phyloP scores from a whole-genome alignment of 768 basidiomycete genomes.

The Amanita pallidorosea region DNA sequence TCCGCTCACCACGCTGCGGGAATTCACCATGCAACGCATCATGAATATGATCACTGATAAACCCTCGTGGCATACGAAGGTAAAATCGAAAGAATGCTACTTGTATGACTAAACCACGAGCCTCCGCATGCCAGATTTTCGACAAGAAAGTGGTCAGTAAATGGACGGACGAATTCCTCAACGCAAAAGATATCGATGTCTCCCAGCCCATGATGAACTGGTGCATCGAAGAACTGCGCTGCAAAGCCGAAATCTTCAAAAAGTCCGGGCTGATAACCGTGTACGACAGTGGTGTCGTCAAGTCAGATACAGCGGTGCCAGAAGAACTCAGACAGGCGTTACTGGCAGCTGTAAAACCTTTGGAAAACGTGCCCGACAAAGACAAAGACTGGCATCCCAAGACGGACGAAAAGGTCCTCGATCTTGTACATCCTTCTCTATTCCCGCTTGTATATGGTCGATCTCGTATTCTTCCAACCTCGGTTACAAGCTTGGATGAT shows the following conservation, averaged over 20 bases:
- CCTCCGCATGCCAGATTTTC: neutral
- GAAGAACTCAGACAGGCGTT: neutral
- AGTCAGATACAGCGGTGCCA: constrained; percentile 20
- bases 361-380: neutral
- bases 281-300: constrained; percentile 12
- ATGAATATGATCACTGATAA: constrained; percentile 27
- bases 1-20: constrained; percentile 16
- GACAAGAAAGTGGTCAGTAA: neutral
- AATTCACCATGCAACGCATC: constrained; percentile 22
- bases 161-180: neutral
- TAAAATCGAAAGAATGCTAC: constrained; percentile 4
- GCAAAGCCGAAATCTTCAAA: constrained; percentile 9
- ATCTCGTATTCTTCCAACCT: neutral
- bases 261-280: constrained; percentile 4
- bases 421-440: constrained; percentile 4
- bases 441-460: constrained; percentile 1
- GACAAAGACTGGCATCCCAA: constrained; percentile 3
- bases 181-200: constrained; percentile 5
- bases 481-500: neutral
- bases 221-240: constrained; percentile 14
- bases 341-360: neutral
- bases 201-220: constrained; percentile 9
- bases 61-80: constrained; percentile 22
- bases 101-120: neutral
- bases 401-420: constrained; percentile 2